Evolutionary conservation across 495 filamentous ascomycete species (phyloP).

Genomic region (Hypoxylon rickii): DNA sequence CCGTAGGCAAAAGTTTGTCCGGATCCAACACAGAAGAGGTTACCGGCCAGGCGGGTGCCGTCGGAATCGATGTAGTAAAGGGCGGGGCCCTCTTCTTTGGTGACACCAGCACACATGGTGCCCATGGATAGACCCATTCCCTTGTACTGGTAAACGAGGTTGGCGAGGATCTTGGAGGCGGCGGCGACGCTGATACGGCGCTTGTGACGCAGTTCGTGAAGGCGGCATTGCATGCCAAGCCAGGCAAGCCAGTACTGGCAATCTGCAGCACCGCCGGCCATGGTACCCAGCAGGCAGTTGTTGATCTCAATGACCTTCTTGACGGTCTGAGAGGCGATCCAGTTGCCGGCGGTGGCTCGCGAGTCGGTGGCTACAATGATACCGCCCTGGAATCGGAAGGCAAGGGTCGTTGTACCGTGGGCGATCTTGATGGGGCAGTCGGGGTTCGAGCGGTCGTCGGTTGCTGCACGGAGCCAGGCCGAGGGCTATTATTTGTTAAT

Average conservation of each 20-base stretch:
- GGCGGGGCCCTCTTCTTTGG: constrained; percentile 91
- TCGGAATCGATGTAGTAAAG: constrained; percentile 99
- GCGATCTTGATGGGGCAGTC: constrained; percentile 98
- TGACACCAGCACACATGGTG: constrained; percentile 98
- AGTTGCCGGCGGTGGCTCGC: constrained; percentile 92
- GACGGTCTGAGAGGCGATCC: constrained; percentile 98
- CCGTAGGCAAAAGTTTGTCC: constrained; percentile 99
- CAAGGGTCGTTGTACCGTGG: constrained; percentile 97
- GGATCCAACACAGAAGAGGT: constrained; percentile 96
- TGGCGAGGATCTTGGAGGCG: constrained; percentile 96
- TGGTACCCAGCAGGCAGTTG: constrained; percentile 88
- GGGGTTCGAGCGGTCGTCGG: constrained; percentile 95
- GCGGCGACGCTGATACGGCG: constrained; percentile 96
- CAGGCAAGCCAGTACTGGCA: constrained; percentile 99
- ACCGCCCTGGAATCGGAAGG: constrained; percentile 95
- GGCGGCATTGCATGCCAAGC: constrained; percentile 97
- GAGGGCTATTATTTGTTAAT: constrained; percentile 63
- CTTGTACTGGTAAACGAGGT: constrained; percentile 97
- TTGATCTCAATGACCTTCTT: constrained; percentile 99
- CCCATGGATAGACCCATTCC: constrained; percentile 97
- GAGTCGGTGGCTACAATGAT: constrained; percentile 99
- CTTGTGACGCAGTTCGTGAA: constrained; percentile 99
- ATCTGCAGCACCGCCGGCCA: constrained; percentile 98
- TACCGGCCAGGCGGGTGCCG: constrained; percentile 88
- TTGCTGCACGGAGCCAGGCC: constrained; percentile 93